Evolutionary conservation across 169 alveolate species (phyloP).

Genomic region (Plasmodium cynomolgi): DNA sequence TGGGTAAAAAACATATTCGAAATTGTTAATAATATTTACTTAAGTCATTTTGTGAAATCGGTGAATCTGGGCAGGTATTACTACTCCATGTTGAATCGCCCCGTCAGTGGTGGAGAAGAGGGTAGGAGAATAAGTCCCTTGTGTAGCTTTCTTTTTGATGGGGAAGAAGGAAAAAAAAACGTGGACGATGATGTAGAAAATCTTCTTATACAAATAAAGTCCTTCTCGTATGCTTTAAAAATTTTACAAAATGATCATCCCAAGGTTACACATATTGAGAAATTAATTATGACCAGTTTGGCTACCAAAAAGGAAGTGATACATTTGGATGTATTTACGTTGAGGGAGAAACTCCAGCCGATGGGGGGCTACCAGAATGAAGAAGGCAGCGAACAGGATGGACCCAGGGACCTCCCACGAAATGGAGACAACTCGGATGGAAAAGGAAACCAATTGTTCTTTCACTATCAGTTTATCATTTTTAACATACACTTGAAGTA

Average conservation of each 20-base stretch:
- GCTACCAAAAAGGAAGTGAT: slow-evolving; percentile 5
- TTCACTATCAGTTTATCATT: slow-evolving; percentile 67
- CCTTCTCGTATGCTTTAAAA: slow-evolving; percentile 51
- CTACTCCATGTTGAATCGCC: background rate
- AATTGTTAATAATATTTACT: slow-evolving; percentile 57
- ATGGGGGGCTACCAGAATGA: background rate
- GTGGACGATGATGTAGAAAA: slow-evolving; percentile 11
- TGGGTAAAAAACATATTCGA: slow-evolving; percentile 68
- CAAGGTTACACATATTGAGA: slow-evolving; percentile 19
- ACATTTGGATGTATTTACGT: background rate
- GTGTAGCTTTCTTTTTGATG: background rate
- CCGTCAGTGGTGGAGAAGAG: background rate
- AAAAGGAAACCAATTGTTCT: slow-evolving; percentile 11
- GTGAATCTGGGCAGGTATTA: slow-evolving; percentile 21
- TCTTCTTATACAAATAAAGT: slow-evolving; percentile 61
- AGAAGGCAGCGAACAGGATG: background rate
- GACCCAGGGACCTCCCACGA: background rate
- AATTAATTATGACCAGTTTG: slow-evolving; percentile 29
- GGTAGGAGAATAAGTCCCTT: background rate
- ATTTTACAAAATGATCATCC: slow-evolving; percentile 8
- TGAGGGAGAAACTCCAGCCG: background rate
- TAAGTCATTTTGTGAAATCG: slow-evolving; percentile 43
- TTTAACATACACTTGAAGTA: slow-evolving; percentile 56
- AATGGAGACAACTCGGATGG: background rate
- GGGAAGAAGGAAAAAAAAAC: background rate